Base-by-base conservation (phyloP, 441 rosid species). In the Populus hybrid region DNA sequence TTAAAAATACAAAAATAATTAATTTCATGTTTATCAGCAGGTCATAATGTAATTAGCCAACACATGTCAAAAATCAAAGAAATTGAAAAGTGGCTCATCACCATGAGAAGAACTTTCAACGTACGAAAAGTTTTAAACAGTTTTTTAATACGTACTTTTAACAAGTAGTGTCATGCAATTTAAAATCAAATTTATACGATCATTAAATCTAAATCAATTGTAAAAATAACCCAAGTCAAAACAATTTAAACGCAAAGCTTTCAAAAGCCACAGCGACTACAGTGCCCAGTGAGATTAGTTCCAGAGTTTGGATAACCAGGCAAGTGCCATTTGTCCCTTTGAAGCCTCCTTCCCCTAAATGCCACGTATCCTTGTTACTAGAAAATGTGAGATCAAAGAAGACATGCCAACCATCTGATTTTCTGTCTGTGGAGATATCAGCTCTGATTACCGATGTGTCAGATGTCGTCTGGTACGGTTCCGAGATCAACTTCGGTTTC, bases 401-500 rank as follows among this genome's bases (percentile, higher is more conserved):
- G 24, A 35, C 40, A 21, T 24, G 11, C 26, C 32, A 32, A 38
- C 69, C 10, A 28, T 75, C 38, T 23, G 80, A 76, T 81, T 64
- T 59, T 70, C 19, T 74, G 84, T 78, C 76, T 46, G 83, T 67
- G 2, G 18, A 70, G 1, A 32, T 9, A 53, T 38, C 1, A 5
- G 28, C 6, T 73, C 4, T 19, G 40, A 59, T 30, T 7, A 1
- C 11, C 42, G 9, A 30, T 16, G 68, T 72, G 81, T 76, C 86
- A 71, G 85, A 69, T 21, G 53, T 16, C 18, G 7, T 53, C 61
- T 16, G 6, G 69, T 9, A 23, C 38, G 7, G 0, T 3, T 65
- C 6, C 1, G 82, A 69, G 26, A 88, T 88, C 91, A 81, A 71
- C 83, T 69, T 88, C 70, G 85, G 72, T 78, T 83, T 84, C 83